Percentiles rank a stretch among this genome's conserved stretches.
Conservation (phyloP, 1,139 yeast genomes). For the Wickerhamomyces sp. region DNA sequence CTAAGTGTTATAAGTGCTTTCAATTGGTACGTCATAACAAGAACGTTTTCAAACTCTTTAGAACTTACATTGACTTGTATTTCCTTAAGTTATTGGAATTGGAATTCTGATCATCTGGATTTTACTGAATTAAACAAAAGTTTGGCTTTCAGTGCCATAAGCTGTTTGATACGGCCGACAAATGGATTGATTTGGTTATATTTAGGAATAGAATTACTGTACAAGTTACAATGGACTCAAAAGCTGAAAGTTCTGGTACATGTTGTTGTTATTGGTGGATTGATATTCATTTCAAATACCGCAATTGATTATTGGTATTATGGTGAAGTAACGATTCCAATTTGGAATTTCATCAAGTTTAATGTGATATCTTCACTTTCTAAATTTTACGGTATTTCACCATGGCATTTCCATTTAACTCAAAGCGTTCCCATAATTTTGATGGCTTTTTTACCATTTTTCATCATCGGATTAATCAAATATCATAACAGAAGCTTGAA, state of each 20-base stretch:
- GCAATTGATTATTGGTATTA: conserved; percentile 60
- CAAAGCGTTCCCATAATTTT: conserved; percentile 81
- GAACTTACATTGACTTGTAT: conserved; percentile 70
- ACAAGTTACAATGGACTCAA: conserved; percentile 7
- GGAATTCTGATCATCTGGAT: conserved; percentile 33
- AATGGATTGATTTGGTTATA: conserved; percentile 71
- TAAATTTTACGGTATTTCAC: conserved; percentile 78
- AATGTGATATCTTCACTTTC: conserved; percentile 73
- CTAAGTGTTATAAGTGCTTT: conserved; percentile 69
- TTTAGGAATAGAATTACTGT: conserved; percentile 39
- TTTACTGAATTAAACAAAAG: conserved; percentile 20
- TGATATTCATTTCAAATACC: conserved; percentile 34
- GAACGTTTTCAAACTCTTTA: conserved; percentile 83
- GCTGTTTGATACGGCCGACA: conserved; percentile 79
- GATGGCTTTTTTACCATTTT: conserved; percentile 63
- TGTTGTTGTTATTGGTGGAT: conserved; percentile 23
- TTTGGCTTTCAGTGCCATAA: conserved; percentile 43
- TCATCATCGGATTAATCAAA: conserved; percentile 36
- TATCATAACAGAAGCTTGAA: conserved; percentile 16
- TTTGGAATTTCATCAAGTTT: conserved; percentile 66
- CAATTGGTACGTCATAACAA: conserved; percentile 74
- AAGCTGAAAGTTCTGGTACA: conserved; percentile 20
- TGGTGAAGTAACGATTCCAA: conserved; percentile 54
- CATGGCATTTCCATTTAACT: conserved; percentile 78
- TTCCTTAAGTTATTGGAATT: conserved; percentile 76